These are phyloP conservation scores for Haplosporangium sp. DNA, from an alignment of 371 early-diverging fungal species.

Conservation along the genomic window DNA sequence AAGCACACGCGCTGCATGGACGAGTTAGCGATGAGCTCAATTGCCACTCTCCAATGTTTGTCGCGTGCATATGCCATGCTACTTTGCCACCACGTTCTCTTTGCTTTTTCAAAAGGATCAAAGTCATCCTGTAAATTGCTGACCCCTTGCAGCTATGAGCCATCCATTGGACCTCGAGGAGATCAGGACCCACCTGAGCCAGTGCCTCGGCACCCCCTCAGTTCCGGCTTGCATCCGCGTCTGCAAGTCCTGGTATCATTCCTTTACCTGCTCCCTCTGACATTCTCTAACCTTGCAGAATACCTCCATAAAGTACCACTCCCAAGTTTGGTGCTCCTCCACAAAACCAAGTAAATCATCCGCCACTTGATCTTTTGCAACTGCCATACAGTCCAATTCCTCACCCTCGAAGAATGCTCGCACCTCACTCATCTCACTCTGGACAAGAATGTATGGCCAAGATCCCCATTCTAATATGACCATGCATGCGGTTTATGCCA, in stretches of 20 bases:
- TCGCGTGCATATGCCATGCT: too few relatives aligned
- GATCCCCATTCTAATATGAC: too few relatives aligned
- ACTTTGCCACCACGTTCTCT: too few relatives aligned
- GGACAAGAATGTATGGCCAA: neutral
- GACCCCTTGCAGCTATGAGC: constrained; percentile 10
- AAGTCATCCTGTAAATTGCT: too few relatives aligned
- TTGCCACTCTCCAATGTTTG: too few relatives aligned
- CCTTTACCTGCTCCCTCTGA: constrained; percentile 12
- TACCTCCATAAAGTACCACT: neutral
- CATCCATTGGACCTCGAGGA: constrained; percentile 7
- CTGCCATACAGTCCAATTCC: neutral
- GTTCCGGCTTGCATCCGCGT: constrained; percentile 4
- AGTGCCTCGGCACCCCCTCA: neutral
- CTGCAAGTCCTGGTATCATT: constrained; percentile 6
- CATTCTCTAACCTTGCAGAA: neutral
- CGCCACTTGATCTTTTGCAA: neutral
- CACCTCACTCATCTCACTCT: constrained; percentile 5
- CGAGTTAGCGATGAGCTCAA: too few relatives aligned
- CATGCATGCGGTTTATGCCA: too few relatives aligned
- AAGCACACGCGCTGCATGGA: too few relatives aligned
- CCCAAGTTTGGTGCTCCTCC: neutral
- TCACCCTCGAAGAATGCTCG: neutral
- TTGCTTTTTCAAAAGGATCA: too few relatives aligned
- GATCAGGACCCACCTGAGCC: constrained; percentile 2
- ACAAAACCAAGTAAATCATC: constrained; percentile 6